Conservation (phyloP, 352 stramenopile genomes). For the Phytophthora brassicae region DNA sequence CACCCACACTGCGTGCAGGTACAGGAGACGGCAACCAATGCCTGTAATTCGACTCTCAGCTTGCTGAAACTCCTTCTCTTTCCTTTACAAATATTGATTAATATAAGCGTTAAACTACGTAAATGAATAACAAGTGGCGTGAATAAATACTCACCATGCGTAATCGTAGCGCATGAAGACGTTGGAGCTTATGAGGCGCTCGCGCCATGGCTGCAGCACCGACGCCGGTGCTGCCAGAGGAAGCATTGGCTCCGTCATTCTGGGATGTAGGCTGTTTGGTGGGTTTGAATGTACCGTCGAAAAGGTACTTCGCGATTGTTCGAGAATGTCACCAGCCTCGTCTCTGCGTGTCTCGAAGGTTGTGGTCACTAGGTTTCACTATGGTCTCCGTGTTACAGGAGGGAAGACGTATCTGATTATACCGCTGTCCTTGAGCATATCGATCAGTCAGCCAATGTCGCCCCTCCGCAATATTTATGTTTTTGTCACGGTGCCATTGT, state of each 20-base stretch:
- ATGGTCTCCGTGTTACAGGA: constrained; percentile 18
- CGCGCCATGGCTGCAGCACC: constrained; percentile 38
- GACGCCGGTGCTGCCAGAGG: constrained; percentile 25
- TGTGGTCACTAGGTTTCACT: neutral
- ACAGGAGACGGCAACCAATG: constrained; percentile 69
- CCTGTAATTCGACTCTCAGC: constrained; percentile 54
- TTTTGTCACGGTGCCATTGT: neutral
- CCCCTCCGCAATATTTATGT: too few species aligned
- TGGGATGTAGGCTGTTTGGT: constrained; percentile 4
- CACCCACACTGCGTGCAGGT: constrained; percentile 60
- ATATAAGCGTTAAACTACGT: constrained; percentile 1
- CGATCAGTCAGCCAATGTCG: constrained; percentile 5
- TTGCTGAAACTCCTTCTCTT: constrained; percentile 59
- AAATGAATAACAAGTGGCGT: constrained; percentile 13
- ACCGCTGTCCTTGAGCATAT: neutral
- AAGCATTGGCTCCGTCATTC: constrained; percentile 9
- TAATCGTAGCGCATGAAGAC: constrained; percentile 89
- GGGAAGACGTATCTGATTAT: constrained; percentile 30
- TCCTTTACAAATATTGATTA: constrained; percentile 47
- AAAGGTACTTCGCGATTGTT: constrained; percentile 23
- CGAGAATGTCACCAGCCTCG: constrained; percentile 26
- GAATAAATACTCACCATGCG: constrained; percentile 51
- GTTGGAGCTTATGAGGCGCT: constrained; percentile 48
- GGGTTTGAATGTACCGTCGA: neutral
- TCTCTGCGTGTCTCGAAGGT: constrained; percentile 12